phyloP scores from a whole-genome alignment of 257 asterid genomes.

The Solanum clarkiae region DNA sequence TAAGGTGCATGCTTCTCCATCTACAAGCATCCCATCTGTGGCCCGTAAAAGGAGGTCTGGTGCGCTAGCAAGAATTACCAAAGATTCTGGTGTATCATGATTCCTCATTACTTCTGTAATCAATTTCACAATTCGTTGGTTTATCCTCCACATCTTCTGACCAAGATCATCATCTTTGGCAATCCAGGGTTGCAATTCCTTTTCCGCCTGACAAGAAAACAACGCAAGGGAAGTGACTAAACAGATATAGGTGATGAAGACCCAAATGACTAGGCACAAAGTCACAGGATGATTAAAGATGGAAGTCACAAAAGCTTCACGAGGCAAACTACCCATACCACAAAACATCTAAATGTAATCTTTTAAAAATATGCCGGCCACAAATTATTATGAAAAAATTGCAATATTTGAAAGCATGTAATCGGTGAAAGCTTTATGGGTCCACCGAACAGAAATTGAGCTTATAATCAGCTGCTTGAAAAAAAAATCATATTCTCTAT shows the following conservation, averaged over 20 bases:
- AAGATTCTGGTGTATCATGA: slow-evolving; percentile 77
- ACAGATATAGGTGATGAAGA: slow-evolving; percentile 4
- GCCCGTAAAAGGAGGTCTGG: slow-evolving; percentile 96
- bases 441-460: background rate
- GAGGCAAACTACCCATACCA: background rate
- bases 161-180: slow-evolving; percentile 89
- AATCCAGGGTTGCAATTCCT: slow-evolving; percentile 94
- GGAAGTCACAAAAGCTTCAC: background rate
- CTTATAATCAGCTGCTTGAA: background rate
- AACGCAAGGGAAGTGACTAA: slow-evolving; percentile 30
- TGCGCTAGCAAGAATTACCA: slow-evolving; percentile 77
- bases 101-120: slow-evolving; percentile 89
- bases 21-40: slow-evolving; percentile 97
- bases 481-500: background rate
- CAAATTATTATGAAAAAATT: background rate
- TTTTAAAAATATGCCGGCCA: background rate
- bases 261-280: background rate
- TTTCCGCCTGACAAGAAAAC: slow-evolving; percentile 76
- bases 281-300: background rate
- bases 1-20: slow-evolving; percentile 99
- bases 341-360: background rate
- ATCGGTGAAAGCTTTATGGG: background rate
- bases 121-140: slow-evolving; percentile 88
- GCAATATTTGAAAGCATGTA: background rate
- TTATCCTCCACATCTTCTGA: slow-evolving; percentile 88